Evolutionary conservation across 495 filamentous ascomycete genomes (phyloP).

Genomic region (Parachaetomium inaequale): DNA sequence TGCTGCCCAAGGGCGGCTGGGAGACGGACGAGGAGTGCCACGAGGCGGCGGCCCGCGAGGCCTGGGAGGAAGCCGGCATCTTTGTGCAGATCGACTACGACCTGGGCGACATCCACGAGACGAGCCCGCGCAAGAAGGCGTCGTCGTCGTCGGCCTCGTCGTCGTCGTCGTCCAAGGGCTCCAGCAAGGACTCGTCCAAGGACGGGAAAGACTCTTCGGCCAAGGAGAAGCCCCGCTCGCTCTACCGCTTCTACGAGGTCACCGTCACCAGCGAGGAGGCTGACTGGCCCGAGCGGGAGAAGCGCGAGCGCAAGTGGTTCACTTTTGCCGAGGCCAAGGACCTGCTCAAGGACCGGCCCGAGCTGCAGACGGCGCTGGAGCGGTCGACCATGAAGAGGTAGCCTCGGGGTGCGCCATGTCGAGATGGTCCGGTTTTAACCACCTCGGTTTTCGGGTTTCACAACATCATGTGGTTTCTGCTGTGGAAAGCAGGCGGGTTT

Average conservation of each 20-base stretch:
- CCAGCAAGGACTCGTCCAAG: conserved; percentile 5
- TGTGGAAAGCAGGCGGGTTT: neutral
- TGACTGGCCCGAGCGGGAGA: conserved; percentile 93
- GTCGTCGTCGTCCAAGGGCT: conserved; percentile 10
- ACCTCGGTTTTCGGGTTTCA: neutral
- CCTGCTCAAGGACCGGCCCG: conserved; percentile 72
- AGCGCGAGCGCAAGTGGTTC: conserved; percentile 86
- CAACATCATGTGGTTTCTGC: neutral
- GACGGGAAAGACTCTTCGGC: conserved; percentile 2
- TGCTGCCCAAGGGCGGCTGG: conserved; percentile 96
- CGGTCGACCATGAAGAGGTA: conserved; percentile 66
- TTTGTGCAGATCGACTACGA: conserved; percentile 74
- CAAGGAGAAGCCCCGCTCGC: conserved; percentile 65
- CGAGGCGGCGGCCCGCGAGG: conserved; percentile 66
- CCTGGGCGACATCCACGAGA: conserved; percentile 81
- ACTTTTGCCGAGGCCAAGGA: conserved; percentile 74
- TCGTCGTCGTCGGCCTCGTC: neutral
- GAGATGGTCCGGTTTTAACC: conserved; percentile 1
- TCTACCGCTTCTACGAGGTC: conserved; percentile 87
- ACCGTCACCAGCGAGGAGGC: conserved; percentile 74
- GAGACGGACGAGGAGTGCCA: conserved; percentile 79
- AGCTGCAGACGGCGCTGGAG: conserved; percentile 81
- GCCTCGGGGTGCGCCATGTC: conserved; percentile 20
- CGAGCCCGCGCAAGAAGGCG: conserved; percentile 58
- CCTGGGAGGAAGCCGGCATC: conserved; percentile 98